These are phyloP conservation scores for Xanthoceras sorbifolium DNA, from an alignment of 345 rosid species.

Conservation along the genomic window DNA sequence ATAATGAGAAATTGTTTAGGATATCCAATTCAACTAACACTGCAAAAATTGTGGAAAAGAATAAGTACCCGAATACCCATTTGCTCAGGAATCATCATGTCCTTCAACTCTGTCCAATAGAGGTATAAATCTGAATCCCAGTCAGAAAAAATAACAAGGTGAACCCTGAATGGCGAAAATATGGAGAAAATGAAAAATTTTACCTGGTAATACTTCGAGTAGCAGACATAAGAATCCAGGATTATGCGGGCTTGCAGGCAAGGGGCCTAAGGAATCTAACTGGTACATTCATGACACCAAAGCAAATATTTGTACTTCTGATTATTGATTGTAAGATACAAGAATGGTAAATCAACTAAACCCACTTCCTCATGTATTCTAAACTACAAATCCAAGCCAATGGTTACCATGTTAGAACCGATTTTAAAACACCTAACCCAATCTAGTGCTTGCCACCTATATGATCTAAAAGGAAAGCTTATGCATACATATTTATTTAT, in stretches of 20 bases:
- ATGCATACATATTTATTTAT: background rate
- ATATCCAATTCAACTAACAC: background rate
- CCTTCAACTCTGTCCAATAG: constrained; percentile 9
- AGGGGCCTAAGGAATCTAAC: background rate
- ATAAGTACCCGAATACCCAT: background rate
- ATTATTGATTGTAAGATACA: background rate
- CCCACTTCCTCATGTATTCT: background rate
- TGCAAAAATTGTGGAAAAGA: background rate
- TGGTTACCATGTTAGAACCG: background rate
- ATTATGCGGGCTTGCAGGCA: background rate
- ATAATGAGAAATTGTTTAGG: background rate
- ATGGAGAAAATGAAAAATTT: background rate
- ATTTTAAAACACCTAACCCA: background rate
- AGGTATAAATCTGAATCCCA: background rate
- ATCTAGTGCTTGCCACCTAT: background rate
- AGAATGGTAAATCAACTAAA: background rate
- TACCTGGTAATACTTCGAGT: background rate
- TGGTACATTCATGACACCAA: background rate
- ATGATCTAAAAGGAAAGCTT: background rate
- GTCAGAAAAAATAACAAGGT: background rate
- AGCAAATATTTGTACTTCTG: background rate
- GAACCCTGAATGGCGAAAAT: background rate
- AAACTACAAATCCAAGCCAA: background rate
- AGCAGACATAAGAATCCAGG: background rate
- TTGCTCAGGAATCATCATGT: background rate